Conservation (phyloP, 1,284 basidiomycete species). For the Trichosporon ovoides region DNA sequence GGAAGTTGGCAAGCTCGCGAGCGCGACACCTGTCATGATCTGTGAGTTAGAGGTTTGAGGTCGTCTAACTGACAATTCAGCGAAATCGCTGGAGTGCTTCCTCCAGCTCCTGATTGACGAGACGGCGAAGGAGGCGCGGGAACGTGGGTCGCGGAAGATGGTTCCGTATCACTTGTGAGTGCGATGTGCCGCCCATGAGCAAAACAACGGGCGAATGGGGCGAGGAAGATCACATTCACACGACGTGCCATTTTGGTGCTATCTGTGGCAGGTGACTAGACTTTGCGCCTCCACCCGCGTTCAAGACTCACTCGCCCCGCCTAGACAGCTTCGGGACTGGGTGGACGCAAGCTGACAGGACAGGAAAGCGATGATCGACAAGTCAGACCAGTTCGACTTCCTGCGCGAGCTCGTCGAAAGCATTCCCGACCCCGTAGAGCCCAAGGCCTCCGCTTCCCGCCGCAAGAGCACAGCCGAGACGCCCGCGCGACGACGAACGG, state of each 20-base stretch:
- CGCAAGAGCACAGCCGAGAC: conserved; percentile 12
- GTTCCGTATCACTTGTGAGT: conserved; percentile 89
- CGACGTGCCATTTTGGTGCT: too few species aligned
- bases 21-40: conserved; percentile 93
- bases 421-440: conserved; percentile 73
- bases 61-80: conserved; percentile 52
- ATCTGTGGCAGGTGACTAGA: background rate
- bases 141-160: conserved; percentile 80
- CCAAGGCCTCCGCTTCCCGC: conserved; percentile 11
- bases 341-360: conserved; percentile 4
- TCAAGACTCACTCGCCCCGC: too few species aligned
- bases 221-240: too few species aligned
- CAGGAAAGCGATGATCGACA: conserved; percentile 90
- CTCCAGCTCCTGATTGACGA: conserved; percentile 80
- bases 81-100: conserved; percentile 94
- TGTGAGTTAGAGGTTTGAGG: conserved; percentile 57
- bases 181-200: too few species aligned
- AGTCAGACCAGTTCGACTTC: conserved; percentile 87
- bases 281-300: background rate
- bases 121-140: conserved; percentile 71
- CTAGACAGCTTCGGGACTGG: too few species aligned
- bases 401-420: conserved; percentile 88
- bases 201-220: too few species aligned
- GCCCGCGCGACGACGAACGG: conserved; percentile 4
- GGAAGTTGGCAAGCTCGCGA: conserved; percentile 97